Evolutionary conservation across 805 yeast species (phyloP).

Genomic region (Candida boidinii): DNA sequence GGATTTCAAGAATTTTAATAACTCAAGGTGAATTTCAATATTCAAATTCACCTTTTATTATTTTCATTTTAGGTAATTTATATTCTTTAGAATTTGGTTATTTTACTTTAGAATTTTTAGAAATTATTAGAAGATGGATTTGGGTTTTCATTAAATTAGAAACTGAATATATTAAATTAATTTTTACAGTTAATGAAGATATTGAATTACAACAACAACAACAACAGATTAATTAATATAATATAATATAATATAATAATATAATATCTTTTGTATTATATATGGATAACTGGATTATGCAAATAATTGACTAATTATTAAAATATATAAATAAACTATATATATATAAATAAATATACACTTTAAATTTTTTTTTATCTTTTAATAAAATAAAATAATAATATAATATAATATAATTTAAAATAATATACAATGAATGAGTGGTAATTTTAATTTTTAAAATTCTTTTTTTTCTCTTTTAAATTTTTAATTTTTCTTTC

Average conservation of each 20-base stretch:
- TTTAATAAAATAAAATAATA: too few relatives aligned
- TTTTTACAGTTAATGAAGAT: slow-evolving; percentile 1
- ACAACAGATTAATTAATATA: too few relatives aligned
- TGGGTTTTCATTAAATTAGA: slow-evolving; percentile 88
- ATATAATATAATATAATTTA: too few relatives aligned
- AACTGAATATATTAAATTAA: slow-evolving; percentile 45
- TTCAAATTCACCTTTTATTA: slow-evolving; percentile 4
- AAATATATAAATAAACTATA: too few relatives aligned
- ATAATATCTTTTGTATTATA: too few relatives aligned
- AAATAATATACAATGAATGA: too few relatives aligned
- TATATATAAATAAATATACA: too few relatives aligned
- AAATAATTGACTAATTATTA: too few relatives aligned
- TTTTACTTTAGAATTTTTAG: slow-evolving; percentile 62
- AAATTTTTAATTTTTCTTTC: slow-evolving; percentile 55
- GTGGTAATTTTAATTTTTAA: slow-evolving; percentile 15
- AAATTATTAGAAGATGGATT: slow-evolving; percentile 74
- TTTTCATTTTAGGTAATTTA: slow-evolving; percentile 15
- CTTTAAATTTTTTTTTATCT: too few relatives aligned
- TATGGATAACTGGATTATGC: too few relatives aligned
- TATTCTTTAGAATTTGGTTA: slow-evolving; percentile 48
- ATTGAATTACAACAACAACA: slow-evolving; percentile 18
- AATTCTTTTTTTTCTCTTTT: slow-evolving; percentile 32
- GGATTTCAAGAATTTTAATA: slow-evolving; percentile 51
- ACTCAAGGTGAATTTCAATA: neutral
- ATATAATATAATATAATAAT: too few relatives aligned